phyloP scores from a whole-genome alignment of 345 rosid genomes.

The Limnanthes douglasii region DNA sequence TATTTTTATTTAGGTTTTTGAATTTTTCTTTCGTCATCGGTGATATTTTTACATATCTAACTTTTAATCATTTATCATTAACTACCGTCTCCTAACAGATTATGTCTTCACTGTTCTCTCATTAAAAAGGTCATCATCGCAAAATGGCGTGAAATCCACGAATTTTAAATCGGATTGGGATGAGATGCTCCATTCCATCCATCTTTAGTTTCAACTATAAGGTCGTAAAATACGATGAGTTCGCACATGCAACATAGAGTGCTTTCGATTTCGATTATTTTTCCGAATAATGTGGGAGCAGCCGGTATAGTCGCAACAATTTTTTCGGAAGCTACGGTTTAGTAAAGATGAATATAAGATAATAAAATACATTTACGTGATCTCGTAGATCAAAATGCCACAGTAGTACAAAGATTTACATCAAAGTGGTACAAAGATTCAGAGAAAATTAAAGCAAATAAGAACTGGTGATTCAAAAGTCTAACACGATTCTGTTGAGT shows the following conservation, averaged over 20 bases:
- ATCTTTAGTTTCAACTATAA: conserved; percentile 49
- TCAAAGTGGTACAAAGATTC: conserved; percentile 69
- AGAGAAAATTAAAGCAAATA: conserved; percentile 43
- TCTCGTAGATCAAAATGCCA: conserved; percentile 58
- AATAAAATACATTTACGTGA: conserved; percentile 54
- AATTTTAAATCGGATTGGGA: conserved; percentile 51
- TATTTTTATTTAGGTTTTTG: too few relatives aligned
- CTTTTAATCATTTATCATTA: too few relatives aligned
- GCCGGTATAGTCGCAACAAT: conserved; percentile 41
- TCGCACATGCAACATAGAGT: conserved; percentile 64
- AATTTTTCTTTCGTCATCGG: too few relatives aligned
- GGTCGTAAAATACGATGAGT: conserved; percentile 64
- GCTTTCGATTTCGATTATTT: conserved; percentile 77
- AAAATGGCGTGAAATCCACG: conserved; percentile 69
- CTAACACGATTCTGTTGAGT: conserved; percentile 49
- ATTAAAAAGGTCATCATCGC: too few relatives aligned
- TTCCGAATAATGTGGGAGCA: conserved; percentile 67
- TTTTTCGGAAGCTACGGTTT: conserved; percentile 53
- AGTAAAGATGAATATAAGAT: conserved; percentile 28
- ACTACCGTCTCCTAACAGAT: too few relatives aligned
- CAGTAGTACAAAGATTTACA: conserved; percentile 52
- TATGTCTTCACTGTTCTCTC: too few relatives aligned
- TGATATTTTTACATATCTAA: too few relatives aligned
- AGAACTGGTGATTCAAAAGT: conserved; percentile 39
- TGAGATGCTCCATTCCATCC: conserved; percentile 51